Evolutionary conservation across 1,139 yeast genomes (phyloP), one percentile per base, ranked within the genome.

Genomic region (Yamadazyma songkhlaensis): DNA sequence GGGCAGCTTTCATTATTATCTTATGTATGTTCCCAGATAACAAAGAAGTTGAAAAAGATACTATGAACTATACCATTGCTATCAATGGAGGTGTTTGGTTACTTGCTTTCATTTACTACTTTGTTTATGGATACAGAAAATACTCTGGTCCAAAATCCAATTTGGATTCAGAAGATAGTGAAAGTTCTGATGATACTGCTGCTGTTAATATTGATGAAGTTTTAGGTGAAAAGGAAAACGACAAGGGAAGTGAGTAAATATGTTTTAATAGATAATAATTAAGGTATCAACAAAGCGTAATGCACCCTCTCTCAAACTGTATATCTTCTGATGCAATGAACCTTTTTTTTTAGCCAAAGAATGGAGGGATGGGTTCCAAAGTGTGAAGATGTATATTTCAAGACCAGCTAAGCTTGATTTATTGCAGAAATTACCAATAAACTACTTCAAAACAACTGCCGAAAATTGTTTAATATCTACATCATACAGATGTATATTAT

Each of bases 1-100:
- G 68, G 67, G 46, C 57, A 17, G 42, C 39, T 1, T 64, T 51
- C 44, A 62, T 61, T 12, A 62, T 72, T 24, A 49, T 64, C 7
- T 50, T 72, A 58, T 50, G 51, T 11, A 69, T 71, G 75, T 64
- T 65, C 53, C 71, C 71, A 1, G 63, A 61, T 42, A 43, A 40
- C n/a, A 55, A 45, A 29, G 15, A 36, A 1, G 67, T 64, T 3
- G 54, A 56, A 34, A 50, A 51, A 32, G 52, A 54, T 4, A 48
- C 63, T 13, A 65, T 65, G 72, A 65, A 65, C 44, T 65, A 65
- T 42, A 63, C 71, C 4, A 48, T 51, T 32, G 71, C 53, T 9
- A 60, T 65, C 29, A 63, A 60, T 45, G 60, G 51, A 45, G 73
- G 62, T 34, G 63, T 59, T 24, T 72, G 66, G 68, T 44, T 51